These are phyloP conservation scores for Draba incana DNA, from an alignment of 345 rosid genomes.

Conservation along the genomic window DNA sequence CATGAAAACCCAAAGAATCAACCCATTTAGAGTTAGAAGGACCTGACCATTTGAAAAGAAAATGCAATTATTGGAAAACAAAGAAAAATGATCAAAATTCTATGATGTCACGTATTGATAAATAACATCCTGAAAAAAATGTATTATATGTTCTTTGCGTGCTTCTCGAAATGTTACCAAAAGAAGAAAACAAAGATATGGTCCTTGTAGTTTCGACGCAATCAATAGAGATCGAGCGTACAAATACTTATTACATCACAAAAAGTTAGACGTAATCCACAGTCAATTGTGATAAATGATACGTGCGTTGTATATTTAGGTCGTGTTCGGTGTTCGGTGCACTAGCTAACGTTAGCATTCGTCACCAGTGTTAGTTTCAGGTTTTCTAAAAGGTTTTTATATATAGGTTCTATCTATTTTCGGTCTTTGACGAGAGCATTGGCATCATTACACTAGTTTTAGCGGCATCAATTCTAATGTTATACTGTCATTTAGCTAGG, in stretches of 20 bases:
- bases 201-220: slow-evolving; percentile 31
- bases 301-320: slow-evolving; percentile 3
- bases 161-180: slow-evolving; percentile 38
- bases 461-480: too few species aligned
- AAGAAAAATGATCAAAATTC: background rate
- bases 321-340: slow-evolving; percentile 2
- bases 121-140: slow-evolving; percentile 22
- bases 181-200: slow-evolving; percentile 39
- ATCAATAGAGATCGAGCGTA: background rate
- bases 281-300: slow-evolving; percentile 27
- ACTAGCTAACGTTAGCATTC: slow-evolving; percentile 19
- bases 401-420: background rate
- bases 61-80: slow-evolving; percentile 27
- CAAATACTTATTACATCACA: too few species aligned
- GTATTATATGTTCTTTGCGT: slow-evolving; percentile 32
- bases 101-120: slow-evolving; percentile 30
- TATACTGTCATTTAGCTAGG: background rate
- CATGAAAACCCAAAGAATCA: slow-evolving; percentile 37
- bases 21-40: slow-evolving; percentile 35
- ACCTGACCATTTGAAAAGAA: slow-evolving; percentile 36
- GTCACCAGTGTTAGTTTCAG: slow-evolving; percentile 28
- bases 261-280: slow-evolving; percentile 25
- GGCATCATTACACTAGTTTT: background rate
- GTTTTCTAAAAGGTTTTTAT: background rate
- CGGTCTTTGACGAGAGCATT: background rate